These are phyloP conservation scores for Pseudogymnoascus sp. DNA, from an alignment of 2,329 filamentous ascomycete species.

Conservation along the genomic window DNA sequence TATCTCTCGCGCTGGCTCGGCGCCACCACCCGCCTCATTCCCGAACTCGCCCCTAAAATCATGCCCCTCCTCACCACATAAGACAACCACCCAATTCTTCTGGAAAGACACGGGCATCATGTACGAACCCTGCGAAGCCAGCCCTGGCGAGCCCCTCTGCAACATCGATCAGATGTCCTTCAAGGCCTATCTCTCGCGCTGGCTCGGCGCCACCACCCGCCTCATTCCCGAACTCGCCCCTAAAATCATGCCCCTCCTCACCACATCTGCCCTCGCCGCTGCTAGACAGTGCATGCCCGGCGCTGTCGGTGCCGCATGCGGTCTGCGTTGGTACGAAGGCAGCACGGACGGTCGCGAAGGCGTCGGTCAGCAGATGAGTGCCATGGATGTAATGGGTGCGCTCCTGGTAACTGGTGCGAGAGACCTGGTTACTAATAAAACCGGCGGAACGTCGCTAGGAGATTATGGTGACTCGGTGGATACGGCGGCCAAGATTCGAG, in stretches of 20 bases:
- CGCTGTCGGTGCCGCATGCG: constrained; percentile 36
- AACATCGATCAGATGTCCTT: constrained; percentile 56
- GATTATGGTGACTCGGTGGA: constrained; percentile 25
- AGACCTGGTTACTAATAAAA: constrained; percentile 37
- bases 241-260: constrained; percentile 44
- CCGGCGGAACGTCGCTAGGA: constrained; percentile 49
- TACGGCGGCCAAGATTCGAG: constrained; percentile 18
- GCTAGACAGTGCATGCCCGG: constrained; percentile 47
- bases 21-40: constrained; percentile 49
- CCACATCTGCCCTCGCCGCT: constrained; percentile 45
- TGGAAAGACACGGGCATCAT: constrained; percentile 31
- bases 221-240: constrained; percentile 49
- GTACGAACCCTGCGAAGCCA: constrained; percentile 61
- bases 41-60: constrained; percentile 44
- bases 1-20: constrained; percentile 56
- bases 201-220: constrained; percentile 49
- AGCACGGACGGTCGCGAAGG: constrained; percentile 36
- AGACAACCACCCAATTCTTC: constrained; percentile 27
- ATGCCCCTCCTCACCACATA: constrained; percentile 45
- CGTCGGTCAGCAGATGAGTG: constrained; percentile 50
- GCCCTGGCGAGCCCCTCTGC: constrained; percentile 40
- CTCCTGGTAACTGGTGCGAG: constrained; percentile 38
- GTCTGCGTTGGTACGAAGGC: constrained; percentile 39
- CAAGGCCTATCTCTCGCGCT: constrained; percentile 58
- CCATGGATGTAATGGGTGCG: constrained; percentile 41